These are phyloP conservation scores for Ogataea dorogensis DNA, from an alignment of 805 yeast species.

Conservation along the genomic window DNA sequence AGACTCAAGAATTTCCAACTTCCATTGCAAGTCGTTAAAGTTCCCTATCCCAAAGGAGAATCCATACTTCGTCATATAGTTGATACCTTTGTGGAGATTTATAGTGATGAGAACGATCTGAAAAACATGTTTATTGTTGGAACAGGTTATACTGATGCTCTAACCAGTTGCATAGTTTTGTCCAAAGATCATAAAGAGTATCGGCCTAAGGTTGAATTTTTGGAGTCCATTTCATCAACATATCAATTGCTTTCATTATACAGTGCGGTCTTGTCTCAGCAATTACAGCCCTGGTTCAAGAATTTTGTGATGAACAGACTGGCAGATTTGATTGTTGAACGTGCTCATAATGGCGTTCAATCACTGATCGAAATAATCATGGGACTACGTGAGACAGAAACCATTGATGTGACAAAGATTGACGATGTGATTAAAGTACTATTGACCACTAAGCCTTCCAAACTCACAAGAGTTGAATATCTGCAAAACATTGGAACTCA, in stretches of 20 bases:
- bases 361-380: constrained; percentile 73
- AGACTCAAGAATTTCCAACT: constrained; percentile 47
- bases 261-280: constrained; percentile 53
- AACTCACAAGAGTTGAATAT: constrained; percentile 47
- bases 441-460: constrained; percentile 56
- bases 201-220: constrained; percentile 17
- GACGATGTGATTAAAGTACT: constrained; percentile 66
- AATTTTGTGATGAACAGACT: constrained; percentile 48
- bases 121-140: constrained; percentile 58
- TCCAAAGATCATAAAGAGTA: constrained; percentile 7
- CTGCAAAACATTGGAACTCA: constrained; percentile 62
- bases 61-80: constrained; percentile 27
- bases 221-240: constrained; percentile 56
- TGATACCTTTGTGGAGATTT: constrained; percentile 34
- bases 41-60: constrained; percentile 18
- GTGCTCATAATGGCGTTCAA: constrained; percentile 59
- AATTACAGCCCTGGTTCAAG: constrained; percentile 47
- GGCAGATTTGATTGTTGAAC: constrained; percentile 50
- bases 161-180: constrained; percentile 48
- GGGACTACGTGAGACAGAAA: constrained; percentile 74
- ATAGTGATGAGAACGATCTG: constrained; percentile 46
- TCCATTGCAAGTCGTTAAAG: constrained; percentile 24
- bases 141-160: constrained; percentile 61
- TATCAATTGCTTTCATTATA: constrained; percentile 63
- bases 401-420: constrained; percentile 61